These are phyloP conservation scores for Neocucurbitaria cava DNA, from an alignment of 2,329 filamentous ascomycete genomes.

Conservation along the genomic window DNA sequence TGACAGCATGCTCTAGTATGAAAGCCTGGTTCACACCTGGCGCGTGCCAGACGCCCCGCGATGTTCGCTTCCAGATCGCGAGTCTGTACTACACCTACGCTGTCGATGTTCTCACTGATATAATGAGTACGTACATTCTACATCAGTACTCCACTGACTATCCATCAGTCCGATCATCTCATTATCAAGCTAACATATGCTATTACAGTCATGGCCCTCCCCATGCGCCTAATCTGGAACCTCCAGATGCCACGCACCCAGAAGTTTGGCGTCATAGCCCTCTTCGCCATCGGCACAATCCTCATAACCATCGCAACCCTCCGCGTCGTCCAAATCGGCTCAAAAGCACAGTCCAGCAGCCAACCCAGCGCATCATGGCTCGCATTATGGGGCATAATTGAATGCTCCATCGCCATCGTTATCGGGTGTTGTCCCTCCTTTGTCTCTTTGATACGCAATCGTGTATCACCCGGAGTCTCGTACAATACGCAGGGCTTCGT, in stretches of 20 bases:
- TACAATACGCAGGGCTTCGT: slow-evolving; percentile 5
- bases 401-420: slow-evolving; percentile 38
- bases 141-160: no score
- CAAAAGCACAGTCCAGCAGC: slow-evolving; percentile 21
- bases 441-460: slow-evolving; percentile 1
- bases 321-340: slow-evolving; percentile 39
- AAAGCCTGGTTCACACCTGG: slow-evolving; percentile 46
- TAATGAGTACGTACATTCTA: slow-evolving; percentile 33
- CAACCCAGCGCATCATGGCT: slow-evolving; percentile 40
- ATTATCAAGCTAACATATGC: background rate
- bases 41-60: slow-evolving; percentile 31
- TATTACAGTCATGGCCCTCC: slow-evolving; percentile 12
- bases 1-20: slow-evolving; percentile 44
- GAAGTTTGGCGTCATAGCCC: slow-evolving; percentile 31
- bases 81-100: slow-evolving; percentile 44
- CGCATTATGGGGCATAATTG: slow-evolving; percentile 44
- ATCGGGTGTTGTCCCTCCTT: slow-evolving; percentile 26
- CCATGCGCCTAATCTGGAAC: slow-evolving; percentile 15
- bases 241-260: slow-evolving; percentile 16
- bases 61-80: slow-evolving; percentile 34
- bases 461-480: background rate
- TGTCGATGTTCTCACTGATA: slow-evolving; percentile 44
- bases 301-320: slow-evolving; percentile 25
- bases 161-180: background rate
- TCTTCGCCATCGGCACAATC: slow-evolving; percentile 27